Evolutionary conservation across 73 alveolate species (phyloP), one percentile per base, ranked within the genome.

Genomic region (Durusdinium trenchii): DNA sequence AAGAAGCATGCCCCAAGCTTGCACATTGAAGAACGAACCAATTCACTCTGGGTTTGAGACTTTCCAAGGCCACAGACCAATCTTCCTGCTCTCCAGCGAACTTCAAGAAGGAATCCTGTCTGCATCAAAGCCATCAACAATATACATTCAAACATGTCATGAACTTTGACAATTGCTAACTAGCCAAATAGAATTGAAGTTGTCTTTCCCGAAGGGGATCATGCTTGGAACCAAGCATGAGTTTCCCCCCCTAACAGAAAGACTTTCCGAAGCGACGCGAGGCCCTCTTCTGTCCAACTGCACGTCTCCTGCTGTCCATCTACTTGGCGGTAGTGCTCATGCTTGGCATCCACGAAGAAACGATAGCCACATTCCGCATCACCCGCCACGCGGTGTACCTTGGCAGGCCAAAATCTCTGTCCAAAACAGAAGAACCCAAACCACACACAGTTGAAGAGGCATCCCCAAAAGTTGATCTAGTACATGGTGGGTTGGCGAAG

Each of bases 291-390:
- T 60, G n/a, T n/a, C n/a, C n/a, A n/a, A n/a, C n/a, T n/a, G 6
- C 73, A 2, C n/a, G 42, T 32, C 57, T 86, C 95, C 96, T 46
- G 73, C 28, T 67, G 43, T 23, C 96, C 96, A 46, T 64, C 98
- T 54, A 91, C 98, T 91, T 91, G 89, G 2, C 98, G 67, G 76
- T 42, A 91, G 76, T 89, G 98, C 75, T 91, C 98, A 46, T 91
- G 98, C 50, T 91, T 91, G 47, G 98, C 98, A 90, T 90, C 96
- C 75, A 90, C 96, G 35, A 90, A 90, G 89, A 91, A 71, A 32
- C 98, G 98, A 40, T 91, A 91, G 6, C 90, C 98, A 30, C 86
- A 91, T 43, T 91, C 98, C 38, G 98, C 75, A 18, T 91, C 98
- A 2, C 61, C 98, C 30, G 98, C 90, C 57, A 91, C 60, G n/a